phyloP scores from a whole-genome alignment of 768 basidiomycete genomes.

The Pleurotus platypus region DNA sequence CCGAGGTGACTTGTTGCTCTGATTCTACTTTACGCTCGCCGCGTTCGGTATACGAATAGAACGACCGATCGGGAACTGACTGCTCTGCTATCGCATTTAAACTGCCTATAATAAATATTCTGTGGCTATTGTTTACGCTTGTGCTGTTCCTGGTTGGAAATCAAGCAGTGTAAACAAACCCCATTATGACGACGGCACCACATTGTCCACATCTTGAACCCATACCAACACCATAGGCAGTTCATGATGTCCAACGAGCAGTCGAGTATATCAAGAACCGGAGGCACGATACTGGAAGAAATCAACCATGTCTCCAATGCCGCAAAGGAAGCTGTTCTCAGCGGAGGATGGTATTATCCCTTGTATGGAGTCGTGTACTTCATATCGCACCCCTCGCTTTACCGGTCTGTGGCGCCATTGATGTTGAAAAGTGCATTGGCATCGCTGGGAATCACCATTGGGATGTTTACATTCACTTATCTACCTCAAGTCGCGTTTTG shows the following conservation, averaged over 20 bases:
- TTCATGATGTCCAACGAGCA: not conserved
- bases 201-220: too few relatives aligned
- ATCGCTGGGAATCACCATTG: constrained; percentile 35
- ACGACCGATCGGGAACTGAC: too few relatives aligned
- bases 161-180: not conserved
- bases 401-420: constrained; percentile 30
- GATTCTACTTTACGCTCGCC: too few relatives aligned
- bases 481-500: constrained; percentile 65
- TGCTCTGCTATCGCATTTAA: too few relatives aligned
- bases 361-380: constrained; percentile 33
- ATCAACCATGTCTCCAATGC: constrained; percentile 3
- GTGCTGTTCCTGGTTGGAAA: too few relatives aligned
- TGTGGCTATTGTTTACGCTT: too few relatives aligned
- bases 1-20: too few relatives aligned
- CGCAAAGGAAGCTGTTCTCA: constrained; percentile 28
- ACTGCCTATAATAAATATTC: too few relatives aligned
- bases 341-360: constrained; percentile 35
- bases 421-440: constrained; percentile 33
- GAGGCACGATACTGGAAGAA: not conserved
- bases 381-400: constrained; percentile 30
- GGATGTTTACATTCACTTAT: constrained; percentile 58
- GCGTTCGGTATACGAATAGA: too few relatives aligned
- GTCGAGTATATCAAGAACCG: not conserved
- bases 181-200: not conserved
- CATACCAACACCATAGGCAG: not conserved